Base-by-base conservation (phyloP, 108 stramenopile genomes). In the Nitzschia sp. region DNA sequence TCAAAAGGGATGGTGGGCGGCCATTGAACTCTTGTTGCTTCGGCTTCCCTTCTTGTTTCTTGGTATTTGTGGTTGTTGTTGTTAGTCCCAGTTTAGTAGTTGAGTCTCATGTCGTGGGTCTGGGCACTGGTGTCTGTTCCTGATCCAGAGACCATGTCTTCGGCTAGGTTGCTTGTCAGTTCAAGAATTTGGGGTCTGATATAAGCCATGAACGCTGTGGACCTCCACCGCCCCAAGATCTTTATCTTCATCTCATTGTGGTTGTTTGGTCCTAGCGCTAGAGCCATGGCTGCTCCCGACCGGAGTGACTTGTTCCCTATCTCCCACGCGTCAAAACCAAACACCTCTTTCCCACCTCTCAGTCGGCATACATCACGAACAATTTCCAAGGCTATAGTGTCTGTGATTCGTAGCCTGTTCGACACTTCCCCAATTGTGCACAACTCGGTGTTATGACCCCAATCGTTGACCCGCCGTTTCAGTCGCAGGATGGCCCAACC, bases 211-310 rank as follows among this genome's bases (percentile, higher is more conserved):
- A 63, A 63, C 23, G 62, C 62, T 15, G 42, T 13, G 38, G 13
- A 15, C 33, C 36, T 38, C 62, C 62, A 63, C 15, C 54, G 9
- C 25, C 54, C 54, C 54, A 25, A n/a, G 15, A 54, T 54, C 54
- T 9, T 54, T 6, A 54, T 54, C 54, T 25, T 54, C 13, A 15
- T 54, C 18, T 54, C 25, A 8, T 8, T 8, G 8, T 9, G 6
- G 25, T 54, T n/a, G 6, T 9, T 9, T n/a, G 9, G 54, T n/a
- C n/a, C n/a, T 8, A 25, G 54, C 8, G 54, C 25, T 15, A 59
- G 27, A 29, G 58, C 58, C 58, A 59, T 59, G 15, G 58, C 58
- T 17, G 58, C 58, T 29, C 58, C 58, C 3, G 58, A 59, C 5
- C 58, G 4, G 26, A 59, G 3, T 9, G 58, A 59, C 28, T 29